A percentile compares a stretch with the other conserved stretches of the same genome.
Conservation (phyloP, 2,329 filamentous ascomycete species). For the Fusarium setosum region DNA sequence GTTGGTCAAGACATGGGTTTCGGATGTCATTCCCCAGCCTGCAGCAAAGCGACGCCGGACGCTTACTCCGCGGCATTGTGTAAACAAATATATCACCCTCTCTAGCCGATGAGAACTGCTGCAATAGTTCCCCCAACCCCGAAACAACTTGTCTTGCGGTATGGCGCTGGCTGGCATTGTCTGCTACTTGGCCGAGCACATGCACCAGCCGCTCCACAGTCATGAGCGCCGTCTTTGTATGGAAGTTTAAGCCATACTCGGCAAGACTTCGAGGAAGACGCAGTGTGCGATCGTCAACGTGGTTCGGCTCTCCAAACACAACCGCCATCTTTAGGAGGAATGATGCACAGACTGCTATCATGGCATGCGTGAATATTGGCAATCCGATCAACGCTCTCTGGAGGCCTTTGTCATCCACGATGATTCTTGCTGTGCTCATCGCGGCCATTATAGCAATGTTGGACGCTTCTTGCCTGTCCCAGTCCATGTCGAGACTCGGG, state of each 20-base stretch:
- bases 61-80: neutral
- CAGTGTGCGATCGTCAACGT: neutral
- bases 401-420: neutral
- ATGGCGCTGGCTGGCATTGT: neutral
- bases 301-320: neutral
- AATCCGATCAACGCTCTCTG: neutral
- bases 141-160: neutral
- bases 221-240: neutral
- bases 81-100: neutral
- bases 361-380: neutral
- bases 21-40: neutral
- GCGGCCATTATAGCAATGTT: neutral
- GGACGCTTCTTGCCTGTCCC: neutral
- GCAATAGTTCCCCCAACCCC: neutral
- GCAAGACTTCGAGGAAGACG: neutral
- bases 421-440: neutral
- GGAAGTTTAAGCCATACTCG: neutral
- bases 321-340: slow-evolving; percentile 2
- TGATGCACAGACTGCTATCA: neutral
- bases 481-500: neutral
- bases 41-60: neutral
- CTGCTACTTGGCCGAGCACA: neutral
- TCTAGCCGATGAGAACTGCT: neutral
- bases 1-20: neutral
- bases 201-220: neutral